A percentile compares a stretch with the other conserved stretches of the same genome.
Conservation (phyloP, 257 asterid genomes). For the Solanum habrochaites region DNA sequence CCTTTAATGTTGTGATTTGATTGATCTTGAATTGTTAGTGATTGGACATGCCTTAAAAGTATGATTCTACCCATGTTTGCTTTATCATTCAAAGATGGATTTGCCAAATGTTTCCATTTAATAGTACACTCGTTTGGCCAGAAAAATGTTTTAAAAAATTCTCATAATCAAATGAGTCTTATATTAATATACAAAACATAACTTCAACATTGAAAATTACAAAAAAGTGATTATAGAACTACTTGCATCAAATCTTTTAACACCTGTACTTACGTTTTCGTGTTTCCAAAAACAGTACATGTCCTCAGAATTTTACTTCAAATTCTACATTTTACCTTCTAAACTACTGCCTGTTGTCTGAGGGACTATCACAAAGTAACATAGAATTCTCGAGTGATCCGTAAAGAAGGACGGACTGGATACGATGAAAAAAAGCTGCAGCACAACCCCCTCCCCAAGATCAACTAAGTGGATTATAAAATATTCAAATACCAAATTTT, state of each 20-base stretch:
- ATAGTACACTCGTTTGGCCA: neutral
- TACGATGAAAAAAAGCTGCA: neutral
- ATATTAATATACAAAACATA: neutral
- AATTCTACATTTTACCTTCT: neutral
- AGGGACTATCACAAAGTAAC: neutral
- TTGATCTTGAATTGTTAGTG: conserved; percentile 20
- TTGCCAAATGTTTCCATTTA: neutral
- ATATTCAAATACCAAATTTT: neutral
- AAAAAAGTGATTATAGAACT: neutral
- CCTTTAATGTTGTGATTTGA: neutral
- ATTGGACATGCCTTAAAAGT: conserved; percentile 12
- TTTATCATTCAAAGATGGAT: conserved; percentile 19
- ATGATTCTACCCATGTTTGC: conserved; percentile 8
- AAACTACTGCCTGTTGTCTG: neutral
- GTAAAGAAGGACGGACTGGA: neutral
- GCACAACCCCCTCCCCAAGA: neutral
- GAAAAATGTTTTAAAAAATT: neutral
- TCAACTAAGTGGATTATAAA: neutral
- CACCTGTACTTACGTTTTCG: neutral
- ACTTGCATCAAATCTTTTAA: neutral
- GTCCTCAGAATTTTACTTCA: neutral
- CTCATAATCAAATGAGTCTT: neutral
- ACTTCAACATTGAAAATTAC: neutral
- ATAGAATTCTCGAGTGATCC: neutral
- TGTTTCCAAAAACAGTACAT: neutral